Conservation (phyloP, 2,329 filamentous ascomycete species). For the Colletotrichum sidae region DNA sequence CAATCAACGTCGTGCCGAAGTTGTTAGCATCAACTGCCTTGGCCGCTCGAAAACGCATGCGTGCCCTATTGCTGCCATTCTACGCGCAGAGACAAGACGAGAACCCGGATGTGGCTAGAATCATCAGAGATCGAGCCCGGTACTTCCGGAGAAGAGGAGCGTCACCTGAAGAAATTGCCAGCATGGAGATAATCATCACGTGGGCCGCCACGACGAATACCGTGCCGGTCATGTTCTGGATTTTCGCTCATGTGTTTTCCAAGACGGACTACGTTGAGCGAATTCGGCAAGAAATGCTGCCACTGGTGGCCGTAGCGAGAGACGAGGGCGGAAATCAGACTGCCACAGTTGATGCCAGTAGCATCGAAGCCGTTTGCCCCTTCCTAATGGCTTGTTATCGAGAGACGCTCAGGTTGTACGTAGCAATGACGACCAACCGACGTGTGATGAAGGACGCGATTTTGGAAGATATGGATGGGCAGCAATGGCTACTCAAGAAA, state of each 20-base stretch:
- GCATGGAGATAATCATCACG: slow-evolving; percentile 46
- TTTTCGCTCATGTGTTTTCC: slow-evolving; percentile 46
- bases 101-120: slow-evolving; percentile 42
- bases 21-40: slow-evolving; percentile 42
- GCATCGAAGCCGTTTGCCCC: slow-evolving; percentile 52
- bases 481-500: slow-evolving; percentile 42
- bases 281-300: slow-evolving; percentile 46
- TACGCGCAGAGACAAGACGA: slow-evolving; percentile 44
- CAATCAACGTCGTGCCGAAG: slow-evolving; percentile 43
- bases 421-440: slow-evolving; percentile 51
- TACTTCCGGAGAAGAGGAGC: slow-evolving; percentile 46
- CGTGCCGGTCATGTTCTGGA: slow-evolving; percentile 51
- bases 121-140: slow-evolving; percentile 44
- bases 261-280: slow-evolving; percentile 41
- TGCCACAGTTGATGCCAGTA: slow-evolving; percentile 46
- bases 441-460: slow-evolving; percentile 53
- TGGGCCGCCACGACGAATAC: slow-evolving; percentile 50
- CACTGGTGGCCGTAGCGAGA: slow-evolving; percentile 31
- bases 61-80: slow-evolving; percentile 44
- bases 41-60: slow-evolving; percentile 39
- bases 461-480: slow-evolving; percentile 40
- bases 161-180: slow-evolving; percentile 41
- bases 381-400: slow-evolving; percentile 55
- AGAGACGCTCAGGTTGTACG: slow-evolving; percentile 55
- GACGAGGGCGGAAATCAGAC: slow-evolving; percentile 18